Evolutionary conservation across 2,329 filamentous ascomycete genomes (phyloP).

Genomic region (Calonectria pteridis): DNA sequence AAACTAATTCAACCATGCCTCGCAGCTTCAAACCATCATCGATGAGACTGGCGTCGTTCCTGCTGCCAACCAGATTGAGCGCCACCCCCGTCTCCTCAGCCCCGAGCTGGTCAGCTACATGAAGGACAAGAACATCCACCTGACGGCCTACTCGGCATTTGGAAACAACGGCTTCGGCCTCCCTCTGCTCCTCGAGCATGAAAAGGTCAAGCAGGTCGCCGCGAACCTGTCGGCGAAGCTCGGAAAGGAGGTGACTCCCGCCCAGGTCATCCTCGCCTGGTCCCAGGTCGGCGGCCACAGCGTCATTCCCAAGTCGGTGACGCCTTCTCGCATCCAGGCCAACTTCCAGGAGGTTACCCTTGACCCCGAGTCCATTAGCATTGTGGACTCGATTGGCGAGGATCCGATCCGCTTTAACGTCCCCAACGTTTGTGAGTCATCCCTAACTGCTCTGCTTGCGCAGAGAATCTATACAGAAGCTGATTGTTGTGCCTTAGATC

Average conservation of each 20-base stretch:
- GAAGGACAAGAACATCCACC: constrained; percentile 72
- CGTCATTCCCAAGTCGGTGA: constrained; percentile 85
- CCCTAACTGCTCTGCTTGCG: neutral
- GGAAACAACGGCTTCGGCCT: constrained; percentile 58
- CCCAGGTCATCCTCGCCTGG: constrained; percentile 69
- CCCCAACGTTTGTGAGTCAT: neutral
- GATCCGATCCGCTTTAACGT: neutral
- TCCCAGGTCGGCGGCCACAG: constrained; percentile 70
- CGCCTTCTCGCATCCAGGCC: constrained; percentile 72
- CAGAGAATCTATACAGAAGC: neutral
- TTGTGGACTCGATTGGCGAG: neutral
- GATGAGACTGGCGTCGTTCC: constrained; percentile 67
- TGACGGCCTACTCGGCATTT: constrained; percentile 72
- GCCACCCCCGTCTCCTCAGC: constrained; percentile 72
- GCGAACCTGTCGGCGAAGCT: constrained; percentile 53
- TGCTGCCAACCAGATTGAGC: constrained; percentile 77
- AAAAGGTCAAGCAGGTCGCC: constrained; percentile 67
- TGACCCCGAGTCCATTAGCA: constrained; percentile 63
- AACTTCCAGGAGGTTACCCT: constrained; percentile 79
- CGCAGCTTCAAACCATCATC: constrained; percentile 64
- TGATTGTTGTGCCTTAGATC: neutral
- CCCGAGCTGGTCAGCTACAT: constrained; percentile 70
- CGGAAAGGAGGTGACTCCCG: constrained; percentile 55
- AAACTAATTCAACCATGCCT: constrained; percentile 31
- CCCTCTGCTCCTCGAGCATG: constrained; percentile 68